Evolutionary conservation across 306 rosid genomes (phyloP).

Genomic region (Prinsepia uniflora): DNA sequence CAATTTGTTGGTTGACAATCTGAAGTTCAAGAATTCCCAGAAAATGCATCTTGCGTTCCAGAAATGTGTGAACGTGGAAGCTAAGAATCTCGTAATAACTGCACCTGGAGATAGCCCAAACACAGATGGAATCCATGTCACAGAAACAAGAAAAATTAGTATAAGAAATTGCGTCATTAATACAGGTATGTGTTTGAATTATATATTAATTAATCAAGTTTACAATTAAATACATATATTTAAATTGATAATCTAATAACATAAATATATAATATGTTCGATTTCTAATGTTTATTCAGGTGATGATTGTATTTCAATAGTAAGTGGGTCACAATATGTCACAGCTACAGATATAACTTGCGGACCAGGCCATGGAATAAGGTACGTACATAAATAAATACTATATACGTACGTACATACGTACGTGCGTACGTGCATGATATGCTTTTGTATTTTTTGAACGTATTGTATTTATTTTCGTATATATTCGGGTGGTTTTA

Average conservation of each 20-base stretch:
- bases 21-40: constrained; percentile 55
- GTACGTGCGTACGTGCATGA: too few species aligned
- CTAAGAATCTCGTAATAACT: constrained; percentile 34
- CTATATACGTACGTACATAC: too few species aligned
- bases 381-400: constrained; percentile 31
- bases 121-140: constrained; percentile 87
- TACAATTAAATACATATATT: too few species aligned
- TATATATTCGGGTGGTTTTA: background rate
- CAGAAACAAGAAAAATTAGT: constrained; percentile 41
- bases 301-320: constrained; percentile 92
- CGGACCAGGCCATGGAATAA: constrained; percentile 97
- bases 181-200: constrained; percentile 41
- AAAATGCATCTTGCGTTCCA: constrained; percentile 64
- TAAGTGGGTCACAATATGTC: constrained; percentile 65
- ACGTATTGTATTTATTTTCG: background rate
- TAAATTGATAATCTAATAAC: too few species aligned
- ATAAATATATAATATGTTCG: too few species aligned
- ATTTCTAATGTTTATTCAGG: constrained; percentile 21
- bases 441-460: background rate
- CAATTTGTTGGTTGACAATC: constrained; percentile 37
- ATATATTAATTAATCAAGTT: too few species aligned
- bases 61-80: constrained; percentile 45
- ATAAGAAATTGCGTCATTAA: constrained; percentile 44
- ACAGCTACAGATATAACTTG: constrained; percentile 46
- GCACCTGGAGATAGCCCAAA: constrained; percentile 79